A percentile compares a stretch with the other conserved stretches of the same genome.
These are phyloP conservation scores for Mucor circinelloides DNA, from an alignment of 371 early-diverging fungal species.

Conservation along the genomic window DNA sequence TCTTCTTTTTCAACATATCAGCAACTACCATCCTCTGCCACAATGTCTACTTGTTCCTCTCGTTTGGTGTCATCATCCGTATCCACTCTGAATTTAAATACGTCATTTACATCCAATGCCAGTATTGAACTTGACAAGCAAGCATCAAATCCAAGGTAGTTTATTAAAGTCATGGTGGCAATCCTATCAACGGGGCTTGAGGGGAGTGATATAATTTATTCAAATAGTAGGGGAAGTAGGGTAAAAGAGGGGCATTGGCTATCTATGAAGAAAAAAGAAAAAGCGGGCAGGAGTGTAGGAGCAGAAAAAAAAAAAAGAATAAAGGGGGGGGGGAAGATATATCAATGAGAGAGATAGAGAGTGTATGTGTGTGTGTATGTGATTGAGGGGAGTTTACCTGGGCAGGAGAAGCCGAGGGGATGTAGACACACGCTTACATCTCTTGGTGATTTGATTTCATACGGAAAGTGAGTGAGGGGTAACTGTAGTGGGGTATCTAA, in stretches of 20 bases:
- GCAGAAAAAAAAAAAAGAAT: neutral
- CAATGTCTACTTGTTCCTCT: neutral
- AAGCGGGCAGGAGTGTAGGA: slow-evolving; percentile 1
- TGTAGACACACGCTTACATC: neutral
- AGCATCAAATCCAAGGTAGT: slow-evolving; percentile 10
- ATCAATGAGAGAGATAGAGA: neutral
- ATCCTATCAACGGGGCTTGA: neutral
- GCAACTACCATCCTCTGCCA: neutral
- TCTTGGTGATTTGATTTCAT: neutral
- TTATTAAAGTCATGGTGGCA: neutral
- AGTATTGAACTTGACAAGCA: neutral
- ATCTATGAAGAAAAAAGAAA: neutral
- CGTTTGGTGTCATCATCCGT: neutral
- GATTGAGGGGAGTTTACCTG: neutral
- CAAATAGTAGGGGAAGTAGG: neutral
- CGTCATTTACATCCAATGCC: neutral
- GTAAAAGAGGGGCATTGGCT: neutral
- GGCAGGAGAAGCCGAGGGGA: neutral
- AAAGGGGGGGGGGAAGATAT: neutral
- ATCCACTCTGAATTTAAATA: neutral
- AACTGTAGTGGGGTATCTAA: neutral
- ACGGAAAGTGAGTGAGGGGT: neutral
- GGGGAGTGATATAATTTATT: neutral
- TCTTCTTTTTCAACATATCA: neutral
- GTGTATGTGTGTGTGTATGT: too few species aligned